Evolutionary conservation across 352 stramenopile genomes (phyloP), one percentile per base, ranked within the genome.

Genomic region (Phytopythium mirpurense): DNA sequence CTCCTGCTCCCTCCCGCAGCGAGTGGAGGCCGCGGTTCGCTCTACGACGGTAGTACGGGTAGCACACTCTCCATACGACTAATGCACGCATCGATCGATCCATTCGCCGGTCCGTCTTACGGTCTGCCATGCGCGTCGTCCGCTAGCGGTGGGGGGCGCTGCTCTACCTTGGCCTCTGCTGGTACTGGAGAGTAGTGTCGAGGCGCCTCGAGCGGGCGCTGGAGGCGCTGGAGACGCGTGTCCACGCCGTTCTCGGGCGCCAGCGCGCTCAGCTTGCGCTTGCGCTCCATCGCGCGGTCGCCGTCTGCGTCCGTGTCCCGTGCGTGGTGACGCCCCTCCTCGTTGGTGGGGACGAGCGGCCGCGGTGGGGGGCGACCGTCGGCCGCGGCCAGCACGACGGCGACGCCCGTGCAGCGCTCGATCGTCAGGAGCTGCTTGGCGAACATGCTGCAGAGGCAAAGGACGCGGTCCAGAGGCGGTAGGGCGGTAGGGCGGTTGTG

Each of bases 401-500:
- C 46, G 19, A 34, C 46, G 31, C 29, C 15, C 18, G 46, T 38
- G n/a, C 46, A 37, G 7, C 46, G 46, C 9, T 52, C 65, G 56
- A 72, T 69, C 41, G 61, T 64, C 36, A 63, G 32, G 32, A 72
- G 58, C 42, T 72, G 65, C 47, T 67, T 69, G 16, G 61, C 49
- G 54, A 72, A 72, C 65, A 69, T 72, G 10, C 21, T 34, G 24
- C 31, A n/a, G n/a, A n/a, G n/a, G n/a, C n/a, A n/a, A n/a, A n/a
- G n/a, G n/a, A n/a, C n/a, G n/a, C n/a, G n/a, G n/a, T n/a, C n/a
- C n/a, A n/a, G n/a, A n/a, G n/a, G n/a, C n/a, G n/a, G n/a, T n/a
- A n/a, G n/a, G n/a, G n/a, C n/a, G n/a, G n/a, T n/a, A n/a, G n/a
- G n/a, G n/a, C n/a, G n/a, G n/a, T n/a, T n/a, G n/a, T n/a, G n/a